A percentile compares a stretch with the other conserved stretches of the same genome.
Conservation (phyloP, 2,329 filamentous ascomycete species). For the Colletotrichum shisoi region DNA sequence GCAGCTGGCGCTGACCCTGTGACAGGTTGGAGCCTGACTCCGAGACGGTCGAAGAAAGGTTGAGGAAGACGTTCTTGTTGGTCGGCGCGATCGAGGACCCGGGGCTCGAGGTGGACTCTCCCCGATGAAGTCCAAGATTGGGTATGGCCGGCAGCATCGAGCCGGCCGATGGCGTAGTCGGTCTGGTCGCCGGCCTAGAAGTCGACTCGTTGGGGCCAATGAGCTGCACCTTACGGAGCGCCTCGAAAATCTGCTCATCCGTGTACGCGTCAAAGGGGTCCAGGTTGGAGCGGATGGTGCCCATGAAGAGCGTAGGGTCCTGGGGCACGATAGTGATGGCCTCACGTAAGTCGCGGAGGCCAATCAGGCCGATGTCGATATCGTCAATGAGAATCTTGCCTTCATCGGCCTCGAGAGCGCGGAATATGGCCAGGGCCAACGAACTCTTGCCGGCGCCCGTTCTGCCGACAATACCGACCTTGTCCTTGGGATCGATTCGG, state of each 20-base stretch:
- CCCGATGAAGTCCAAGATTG: slow-evolving; percentile 28
- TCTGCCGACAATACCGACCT: slow-evolving; percentile 93
- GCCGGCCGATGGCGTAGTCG: slow-evolving; percentile 43
- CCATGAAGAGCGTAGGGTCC: slow-evolving; percentile 92
- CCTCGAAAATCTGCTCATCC: slow-evolving; percentile 88
- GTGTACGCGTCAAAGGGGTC: slow-evolving; percentile 91
- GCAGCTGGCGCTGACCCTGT: slow-evolving; percentile 91
- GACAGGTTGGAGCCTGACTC: slow-evolving; percentile 95
- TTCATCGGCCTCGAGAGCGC: slow-evolving; percentile 87
- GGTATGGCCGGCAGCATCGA: slow-evolving; percentile 36
- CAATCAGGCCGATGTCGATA: slow-evolving; percentile 88
- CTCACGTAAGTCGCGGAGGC: slow-evolving; percentile 90
- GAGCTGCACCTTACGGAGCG: slow-evolving; percentile 86
- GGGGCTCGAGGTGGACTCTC: slow-evolving; percentile 29
- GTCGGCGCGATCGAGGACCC: slow-evolving; percentile 55
- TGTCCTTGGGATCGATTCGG: slow-evolving; percentile 84
- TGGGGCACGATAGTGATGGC: slow-evolving; percentile 97
- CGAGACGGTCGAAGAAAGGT: slow-evolving; percentile 81
- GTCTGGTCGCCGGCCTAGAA: slow-evolving; percentile 40
- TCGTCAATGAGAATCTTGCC: slow-evolving; percentile 91
- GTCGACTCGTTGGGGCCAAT: slow-evolving; percentile 68
- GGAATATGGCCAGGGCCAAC: slow-evolving; percentile 89
- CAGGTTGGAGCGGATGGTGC: slow-evolving; percentile 89
- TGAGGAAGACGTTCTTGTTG: slow-evolving; percentile 95
- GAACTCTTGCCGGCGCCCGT: slow-evolving; percentile 98